A percentile compares a stretch with the other conserved stretches of the same genome.
Evolutionary conservation across 163 green algal species (phyloP).

Genomic region (Chloromonas sp.): DNA sequence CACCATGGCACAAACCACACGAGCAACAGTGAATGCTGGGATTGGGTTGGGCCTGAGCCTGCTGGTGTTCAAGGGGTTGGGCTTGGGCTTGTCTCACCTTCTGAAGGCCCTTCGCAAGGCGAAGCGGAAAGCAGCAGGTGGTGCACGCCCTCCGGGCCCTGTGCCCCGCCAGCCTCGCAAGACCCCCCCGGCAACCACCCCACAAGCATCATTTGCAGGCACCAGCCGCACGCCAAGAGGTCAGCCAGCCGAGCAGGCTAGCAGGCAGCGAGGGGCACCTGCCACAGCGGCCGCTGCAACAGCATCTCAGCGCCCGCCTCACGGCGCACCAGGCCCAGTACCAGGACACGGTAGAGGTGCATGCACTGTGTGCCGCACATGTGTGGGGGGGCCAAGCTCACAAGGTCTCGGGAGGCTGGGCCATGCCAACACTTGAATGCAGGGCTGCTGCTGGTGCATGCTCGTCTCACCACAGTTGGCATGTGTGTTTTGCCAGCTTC

Average conservation of each 20-base stretch:
- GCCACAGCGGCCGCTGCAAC: background rate
- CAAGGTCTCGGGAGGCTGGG: no score
- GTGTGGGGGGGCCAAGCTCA: no score
- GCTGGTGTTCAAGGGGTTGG: background rate
- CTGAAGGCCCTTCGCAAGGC: background rate
- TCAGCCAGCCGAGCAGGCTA: background rate
- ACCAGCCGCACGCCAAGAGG: background rate
- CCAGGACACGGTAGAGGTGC: background rate
- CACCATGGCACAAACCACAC: background rate
- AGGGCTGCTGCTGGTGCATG: no score
- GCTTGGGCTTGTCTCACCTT: background rate
- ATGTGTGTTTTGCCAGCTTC: no score
- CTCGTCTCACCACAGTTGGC: no score
- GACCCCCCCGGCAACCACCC: background rate
- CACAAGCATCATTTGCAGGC: background rate
- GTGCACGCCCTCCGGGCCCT: background rate
- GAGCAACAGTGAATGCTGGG: background rate
- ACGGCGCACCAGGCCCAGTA: background rate
- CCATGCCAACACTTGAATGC: no score
- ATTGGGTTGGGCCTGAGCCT: background rate
- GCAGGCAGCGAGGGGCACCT: background rate
- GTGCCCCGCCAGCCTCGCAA: background rate
- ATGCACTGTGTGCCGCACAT: no score
- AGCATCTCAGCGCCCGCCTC: background rate
- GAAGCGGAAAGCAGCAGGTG: background rate